Percentiles rank a stretch among this genome's conserved stretches.
Evolutionary conservation across 73 alveolate species (phyloP).

Genomic region (Uronychia binucleata): DNA sequence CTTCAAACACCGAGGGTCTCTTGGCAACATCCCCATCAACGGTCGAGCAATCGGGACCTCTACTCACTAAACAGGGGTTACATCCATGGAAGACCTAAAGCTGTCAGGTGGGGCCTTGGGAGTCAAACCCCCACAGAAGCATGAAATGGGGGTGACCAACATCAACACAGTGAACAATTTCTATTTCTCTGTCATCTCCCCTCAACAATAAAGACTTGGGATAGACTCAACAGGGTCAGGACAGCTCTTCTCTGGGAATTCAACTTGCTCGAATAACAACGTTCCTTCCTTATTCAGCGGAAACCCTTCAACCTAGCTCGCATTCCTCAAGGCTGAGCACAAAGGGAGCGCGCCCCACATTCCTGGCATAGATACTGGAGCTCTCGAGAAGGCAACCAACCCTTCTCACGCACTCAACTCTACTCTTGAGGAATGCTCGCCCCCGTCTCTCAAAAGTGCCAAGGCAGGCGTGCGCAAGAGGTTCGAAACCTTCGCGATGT

Average conservation of each 20-base stretch:
- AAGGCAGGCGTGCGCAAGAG: not conserved
- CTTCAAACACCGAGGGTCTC: not conserved
- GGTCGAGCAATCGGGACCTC: not conserved
- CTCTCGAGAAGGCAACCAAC: too few relatives aligned
- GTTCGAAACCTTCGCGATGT: not conserved
- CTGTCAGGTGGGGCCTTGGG: not conserved
- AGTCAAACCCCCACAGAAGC: not conserved
- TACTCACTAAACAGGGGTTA: too few relatives aligned
- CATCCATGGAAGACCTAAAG: not conserved
- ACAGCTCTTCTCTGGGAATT: too few relatives aligned
- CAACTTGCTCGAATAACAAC: too few relatives aligned
- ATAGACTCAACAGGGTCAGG: too few relatives aligned
- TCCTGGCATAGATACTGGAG: not conserved
- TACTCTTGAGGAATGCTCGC: not conserved
- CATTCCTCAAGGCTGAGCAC: not conserved
- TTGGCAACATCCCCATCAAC: not conserved
- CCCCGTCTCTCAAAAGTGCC: not conserved
- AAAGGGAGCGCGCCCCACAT: not conserved
- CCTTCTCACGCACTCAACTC: too few relatives aligned
- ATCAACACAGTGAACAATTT: not conserved
- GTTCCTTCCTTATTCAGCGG: too few relatives aligned
- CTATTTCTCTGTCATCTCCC: not conserved
- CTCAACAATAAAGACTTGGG: not conserved
- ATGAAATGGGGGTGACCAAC: not conserved
- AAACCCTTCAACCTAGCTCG: too few relatives aligned